Base-by-base conservation (phyloP, 345 rosid species). In the Passiflora organensis region DNA sequence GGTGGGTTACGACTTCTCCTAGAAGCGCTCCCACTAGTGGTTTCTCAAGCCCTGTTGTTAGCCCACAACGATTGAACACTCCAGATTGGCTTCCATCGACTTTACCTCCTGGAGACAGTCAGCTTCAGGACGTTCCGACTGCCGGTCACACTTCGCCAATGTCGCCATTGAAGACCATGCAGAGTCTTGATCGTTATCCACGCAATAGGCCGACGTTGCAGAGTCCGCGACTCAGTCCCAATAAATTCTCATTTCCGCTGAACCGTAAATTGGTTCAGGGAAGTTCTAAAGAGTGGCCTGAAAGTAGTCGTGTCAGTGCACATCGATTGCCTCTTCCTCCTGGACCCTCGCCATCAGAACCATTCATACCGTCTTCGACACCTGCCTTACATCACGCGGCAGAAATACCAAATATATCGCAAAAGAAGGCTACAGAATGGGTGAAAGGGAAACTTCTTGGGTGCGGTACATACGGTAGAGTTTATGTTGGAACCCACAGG, bases 301-400 rank as follows among this genome's bases (percentile, higher is more conserved):
- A 78, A 60, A 51, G 34, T 55, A 56, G 48, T 59, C 61, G 32
- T 60, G 48, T 55, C 18, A 67, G 60, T 66, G 74, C 87, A 25
- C 82, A 82, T 41, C 88, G 84, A 4, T 55, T 82, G 63, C 93
- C 93, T 21, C 84, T 82, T 52, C 93, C 88, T 53, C 93, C 93
- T 49, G 59, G 69, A 43, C 68, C 75, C 55, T 55, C 53, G 22
- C 50, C 56, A 5, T 32, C 62, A 8, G 34, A 3, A n/a, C 32
- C 69, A 37, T 21, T 42, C 55, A 51, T 51, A n/a, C n/a, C n/a
- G n/a, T n/a, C n/a, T n/a, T n/a, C n/a, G n/a, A n/a, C n/a, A n/a
- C n/a, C n/a, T n/a, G n/a, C n/a, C n/a, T n/a, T n/a, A 37, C 71
- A 46, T 65, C 68, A 68, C 13, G 17, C 25, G 4, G 37, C 21